Conservation (phyloP, 2,329 filamentous ascomycete species). For the Trichoderma sp. region DNA sequence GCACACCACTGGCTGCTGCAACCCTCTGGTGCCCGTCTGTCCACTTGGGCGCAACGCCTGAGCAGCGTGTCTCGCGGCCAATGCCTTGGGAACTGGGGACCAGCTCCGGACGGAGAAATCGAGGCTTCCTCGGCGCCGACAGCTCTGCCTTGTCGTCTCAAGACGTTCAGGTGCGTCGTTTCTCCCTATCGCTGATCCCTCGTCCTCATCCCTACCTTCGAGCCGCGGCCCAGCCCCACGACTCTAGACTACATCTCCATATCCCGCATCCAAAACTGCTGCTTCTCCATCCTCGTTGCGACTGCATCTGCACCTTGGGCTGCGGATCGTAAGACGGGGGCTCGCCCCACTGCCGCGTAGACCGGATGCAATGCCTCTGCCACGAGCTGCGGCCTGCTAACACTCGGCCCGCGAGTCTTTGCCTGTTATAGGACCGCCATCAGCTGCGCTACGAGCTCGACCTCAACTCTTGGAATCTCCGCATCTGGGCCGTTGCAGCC, state of each 20-base stretch:
- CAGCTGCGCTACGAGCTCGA: constrained; percentile 57
- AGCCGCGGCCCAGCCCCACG: no score
- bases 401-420: neutral
- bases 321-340: constrained; percentile 13
- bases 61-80: constrained; percentile 29
- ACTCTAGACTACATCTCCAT: neutral
- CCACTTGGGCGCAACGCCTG: constrained; percentile 11
- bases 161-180: constrained; percentile 50
- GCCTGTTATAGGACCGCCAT: constrained; percentile 48
- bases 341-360: constrained; percentile 14
- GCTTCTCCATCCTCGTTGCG: constrained; percentile 22
- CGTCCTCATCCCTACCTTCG: neutral
- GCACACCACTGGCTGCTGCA: neutral
- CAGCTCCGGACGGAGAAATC: constrained; percentile 44
- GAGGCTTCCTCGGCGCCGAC: constrained; percentile 54
- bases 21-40: neutral
- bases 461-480: constrained; percentile 57
- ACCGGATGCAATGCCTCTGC: constrained; percentile 10
- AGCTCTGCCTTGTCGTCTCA: constrained; percentile 54
- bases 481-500: constrained; percentile 58
- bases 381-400: constrained; percentile 9
- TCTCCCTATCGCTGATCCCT: neutral
- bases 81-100: constrained; percentile 39
- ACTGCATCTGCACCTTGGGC: constrained; percentile 18
- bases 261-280: neutral